Base-by-base conservation (phyloP, 148 eudicot species). In the Fallopia convolvulus region DNA sequence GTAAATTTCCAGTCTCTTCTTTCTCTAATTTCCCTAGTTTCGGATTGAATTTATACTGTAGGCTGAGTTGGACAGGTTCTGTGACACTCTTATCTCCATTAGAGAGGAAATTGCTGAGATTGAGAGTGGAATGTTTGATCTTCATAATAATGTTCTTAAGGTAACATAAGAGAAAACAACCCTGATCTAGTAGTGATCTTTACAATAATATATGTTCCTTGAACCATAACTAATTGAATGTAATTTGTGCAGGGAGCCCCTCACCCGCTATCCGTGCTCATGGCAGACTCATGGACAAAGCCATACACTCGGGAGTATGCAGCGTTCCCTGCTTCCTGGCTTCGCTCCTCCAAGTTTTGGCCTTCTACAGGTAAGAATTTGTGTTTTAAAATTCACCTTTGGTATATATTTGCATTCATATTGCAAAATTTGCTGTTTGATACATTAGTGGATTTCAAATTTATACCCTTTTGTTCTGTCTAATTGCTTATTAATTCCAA, bases 231-330 rank as follows among this genome's bases (percentile, higher is more conserved):
- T 84, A 76, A 84, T 79, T 40, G 23, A 48, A 26, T 77, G 60
- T 78, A 74, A 26, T 78, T 70, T 79, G 65, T 88, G 83, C 85
- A 91, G 99, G 91, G 99, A 77, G 99, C 97, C 83, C 99, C 99
- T 75, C 99, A 94, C 82, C 96, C 99, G 17, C 94, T 94, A 23
- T 86, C 93, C 68, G 30, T 94, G 82, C 99, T 94, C 74, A 92
- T 94, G 97, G 97, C 99, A 32, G 97, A 94, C 83, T 75, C 88
- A 47, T 94, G 99, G 99, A 86, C 83, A 75, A 92, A 91, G 76
- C 99, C 99, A 61, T 94, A 94, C 83, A 76, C 97, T n/a, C 91
- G 99, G 80, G 99, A 94, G 42, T 90, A 90, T 78, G 99, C 99
- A 63, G 99, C 99, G 53, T 94, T 79, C 92, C 99, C 99, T 75